A percentile compares a stretch with the other conserved stretches of the same genome.
phyloP scores from a whole-genome alignment of 345 rosid genomes.

The Erysimum cheiranthoides region DNA sequence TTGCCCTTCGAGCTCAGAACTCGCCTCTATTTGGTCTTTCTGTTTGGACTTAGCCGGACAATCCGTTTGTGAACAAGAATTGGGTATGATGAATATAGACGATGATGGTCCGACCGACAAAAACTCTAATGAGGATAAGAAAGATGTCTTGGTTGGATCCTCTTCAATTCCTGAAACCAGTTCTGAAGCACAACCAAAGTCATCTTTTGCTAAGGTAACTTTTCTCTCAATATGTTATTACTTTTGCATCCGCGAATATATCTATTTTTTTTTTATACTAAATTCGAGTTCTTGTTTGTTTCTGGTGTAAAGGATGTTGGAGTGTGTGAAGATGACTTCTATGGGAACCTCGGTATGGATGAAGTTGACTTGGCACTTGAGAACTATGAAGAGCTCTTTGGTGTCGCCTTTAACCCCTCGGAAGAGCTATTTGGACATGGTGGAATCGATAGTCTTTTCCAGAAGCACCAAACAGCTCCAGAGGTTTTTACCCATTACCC shows the following conservation, averaged over 20 bases:
- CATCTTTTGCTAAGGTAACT: conserved; percentile 64
- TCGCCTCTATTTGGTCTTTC: conserved; percentile 91
- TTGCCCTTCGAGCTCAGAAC: conserved; percentile 89
- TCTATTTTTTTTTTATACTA: not conserved
- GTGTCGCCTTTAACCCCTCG: conserved; percentile 72
- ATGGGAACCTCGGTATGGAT: conserved; percentile 81
- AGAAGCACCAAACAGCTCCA: conserved; percentile 54
- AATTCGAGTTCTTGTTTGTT: conserved; percentile 23
- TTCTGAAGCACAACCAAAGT: conserved; percentile 48
- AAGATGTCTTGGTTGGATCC: conserved; percentile 40
- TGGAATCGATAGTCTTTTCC: conserved; percentile 86
- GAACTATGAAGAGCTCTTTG: conserved; percentile 95
- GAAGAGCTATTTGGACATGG: conserved; percentile 84
- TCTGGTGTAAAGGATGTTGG: conserved; percentile 40
- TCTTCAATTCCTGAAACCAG: conserved; percentile 45
- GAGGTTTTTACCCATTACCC: conserved; percentile 32
- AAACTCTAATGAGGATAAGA: conserved; percentile 49
- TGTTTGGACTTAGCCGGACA: conserved; percentile 58
- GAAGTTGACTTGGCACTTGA: conserved; percentile 86
- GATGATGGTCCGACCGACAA: conserved; percentile 53
- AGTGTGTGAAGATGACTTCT: conserved; percentile 59
- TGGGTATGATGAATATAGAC: conserved; percentile 87
- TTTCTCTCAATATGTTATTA: not conserved
- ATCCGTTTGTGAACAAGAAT: conserved; percentile 72
- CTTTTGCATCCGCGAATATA: not conserved